Base-by-base conservation (phyloP, 148 eudicot genomes). In the Cornus florida region DNA sequence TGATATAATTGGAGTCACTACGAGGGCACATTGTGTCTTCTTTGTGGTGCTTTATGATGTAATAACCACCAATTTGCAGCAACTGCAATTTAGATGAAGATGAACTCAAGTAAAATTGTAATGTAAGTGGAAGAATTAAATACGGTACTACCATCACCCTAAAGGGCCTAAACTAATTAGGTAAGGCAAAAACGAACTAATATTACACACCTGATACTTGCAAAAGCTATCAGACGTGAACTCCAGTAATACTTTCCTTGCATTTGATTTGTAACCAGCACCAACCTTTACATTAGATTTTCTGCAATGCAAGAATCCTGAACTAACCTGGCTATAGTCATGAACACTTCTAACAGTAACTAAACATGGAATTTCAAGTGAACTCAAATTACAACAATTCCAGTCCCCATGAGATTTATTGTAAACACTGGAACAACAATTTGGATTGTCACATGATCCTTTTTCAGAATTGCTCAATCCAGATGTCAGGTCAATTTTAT, bases 211-310 rank as follows among this genome's bases (percentile, higher is more conserved):
- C 97, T 92, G 84, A 81, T 87, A 91, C 84, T 84, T 86, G 84
- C 73, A 84, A 72, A 91, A 81, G 80, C 79, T 83, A 72, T 89
- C 88, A 67, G 87, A 84, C 74, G 57, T 78, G 76, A 96, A 93
- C 85, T 96, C 98, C 82, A 96, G 86, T 72, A 96, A 81, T 75
- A 91, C 75, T 78, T 77, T 93, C 68, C 80, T 85, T 67, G 67
- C 78, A 71, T 56, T 79, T 43, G 81, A 70, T 73, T 75, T 82
- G 75, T 56, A 53, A 62, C 67, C 68, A 72, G 78, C 76, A 56
- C 57, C 68, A 70, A 69, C 65, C 66, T 78, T 65, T n/a, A 56
- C 70, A 73, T 57, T 68, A 67, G 80, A 81, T 71, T 79, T 82
- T 70, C 83, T 80, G 79, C 72, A 75, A 48, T 68, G 78, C 75